Conservation (phyloP, 1,139 yeast species). For the Blastobotrys aristatus region DNA sequence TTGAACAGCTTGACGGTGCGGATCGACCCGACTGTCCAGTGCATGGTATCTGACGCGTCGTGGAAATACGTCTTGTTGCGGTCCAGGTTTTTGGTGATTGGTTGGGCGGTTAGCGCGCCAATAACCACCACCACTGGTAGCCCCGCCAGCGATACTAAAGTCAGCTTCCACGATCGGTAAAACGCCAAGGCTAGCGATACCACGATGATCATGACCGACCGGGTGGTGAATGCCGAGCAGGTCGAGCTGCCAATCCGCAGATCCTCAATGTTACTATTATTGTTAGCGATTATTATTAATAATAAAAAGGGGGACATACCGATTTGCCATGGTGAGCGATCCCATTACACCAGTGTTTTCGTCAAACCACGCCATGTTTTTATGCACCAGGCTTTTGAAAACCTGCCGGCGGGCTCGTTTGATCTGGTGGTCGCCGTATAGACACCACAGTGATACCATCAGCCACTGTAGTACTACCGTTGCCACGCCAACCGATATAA, state of each 20-base stretch:
- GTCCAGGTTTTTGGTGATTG: conserved; percentile 48
- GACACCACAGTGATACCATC: conserved; percentile 59
- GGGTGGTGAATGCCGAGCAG: conserved; percentile 53
- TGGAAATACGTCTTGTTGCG: conserved; percentile 55
- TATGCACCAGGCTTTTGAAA: conserved; percentile 31
- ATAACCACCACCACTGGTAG: conserved; percentile 58
- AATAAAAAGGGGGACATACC: conserved; percentile 11
- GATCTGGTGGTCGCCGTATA: conserved; percentile 69
- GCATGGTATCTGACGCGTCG: conserved; percentile 53
- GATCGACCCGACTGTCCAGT: conserved; percentile 65
- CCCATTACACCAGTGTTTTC: conserved; percentile 45
- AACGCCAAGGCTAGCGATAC: conserved; percentile 65
- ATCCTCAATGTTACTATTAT: conserved; percentile 65
- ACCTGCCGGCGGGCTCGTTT: conserved; percentile 48
- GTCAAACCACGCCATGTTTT: conserved; percentile 49
- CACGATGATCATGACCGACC: conserved; percentile 47
- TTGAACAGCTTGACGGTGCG: conserved; percentile 57
- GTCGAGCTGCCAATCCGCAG: conserved; percentile 66
- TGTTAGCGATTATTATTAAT: neutral
- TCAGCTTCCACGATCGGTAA: conserved; percentile 76
- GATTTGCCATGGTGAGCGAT: conserved; percentile 55
- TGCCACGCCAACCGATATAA: conserved; percentile 54
- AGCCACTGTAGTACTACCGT: conserved; percentile 50
- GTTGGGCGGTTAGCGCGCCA: conserved; percentile 48
- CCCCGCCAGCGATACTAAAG: conserved; percentile 65